A percentile compares a stretch with the other conserved stretches of the same genome.
phyloP scores from a whole-genome alignment of 805 yeast species.

The Scheffersomyces spartinae region DNA sequence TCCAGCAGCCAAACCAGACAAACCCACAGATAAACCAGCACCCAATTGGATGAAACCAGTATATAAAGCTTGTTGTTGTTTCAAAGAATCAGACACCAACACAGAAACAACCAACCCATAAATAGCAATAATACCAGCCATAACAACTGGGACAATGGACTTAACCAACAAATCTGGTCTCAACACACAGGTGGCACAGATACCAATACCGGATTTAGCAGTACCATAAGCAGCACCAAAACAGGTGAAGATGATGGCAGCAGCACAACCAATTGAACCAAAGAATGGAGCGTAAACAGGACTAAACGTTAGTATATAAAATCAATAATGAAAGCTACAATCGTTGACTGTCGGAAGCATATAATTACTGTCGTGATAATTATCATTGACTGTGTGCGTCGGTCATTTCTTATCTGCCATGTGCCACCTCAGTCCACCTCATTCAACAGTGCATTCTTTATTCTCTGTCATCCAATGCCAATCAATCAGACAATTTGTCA shows the following conservation, averaged over 20 bases:
- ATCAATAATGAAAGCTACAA: no score
- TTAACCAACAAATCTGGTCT: constrained; percentile 94
- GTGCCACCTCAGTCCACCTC: no score
- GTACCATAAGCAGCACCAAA: constrained; percentile 99
- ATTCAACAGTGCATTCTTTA: background rate
- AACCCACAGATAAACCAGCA: constrained; percentile 95
- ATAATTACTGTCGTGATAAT: no score
- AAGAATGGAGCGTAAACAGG: constrained; percentile 91
- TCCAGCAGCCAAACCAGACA: constrained; percentile 96
- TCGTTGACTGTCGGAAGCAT: no score
- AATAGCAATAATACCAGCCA: constrained; percentile 99
- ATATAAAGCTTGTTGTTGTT: constrained; percentile 85
- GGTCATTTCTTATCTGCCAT: no score
- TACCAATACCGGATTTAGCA: constrained; percentile 98
- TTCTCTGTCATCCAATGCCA: no score
- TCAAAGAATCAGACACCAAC: constrained; percentile 78
- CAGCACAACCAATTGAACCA: constrained; percentile 99
- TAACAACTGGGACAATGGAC: constrained; percentile 92
- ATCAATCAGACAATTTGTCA: no score
- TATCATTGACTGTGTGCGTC: no score
- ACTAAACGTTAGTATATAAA: no score
- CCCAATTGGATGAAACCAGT: constrained; percentile 97
- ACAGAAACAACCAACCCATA: constrained; percentile 96
- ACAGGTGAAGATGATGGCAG: constrained; percentile 97
- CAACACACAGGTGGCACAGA: constrained; percentile 94